phyloP scores from a whole-genome alignment of 2,329 filamentous ascomycete species.

The Fusarium udum region DNA sequence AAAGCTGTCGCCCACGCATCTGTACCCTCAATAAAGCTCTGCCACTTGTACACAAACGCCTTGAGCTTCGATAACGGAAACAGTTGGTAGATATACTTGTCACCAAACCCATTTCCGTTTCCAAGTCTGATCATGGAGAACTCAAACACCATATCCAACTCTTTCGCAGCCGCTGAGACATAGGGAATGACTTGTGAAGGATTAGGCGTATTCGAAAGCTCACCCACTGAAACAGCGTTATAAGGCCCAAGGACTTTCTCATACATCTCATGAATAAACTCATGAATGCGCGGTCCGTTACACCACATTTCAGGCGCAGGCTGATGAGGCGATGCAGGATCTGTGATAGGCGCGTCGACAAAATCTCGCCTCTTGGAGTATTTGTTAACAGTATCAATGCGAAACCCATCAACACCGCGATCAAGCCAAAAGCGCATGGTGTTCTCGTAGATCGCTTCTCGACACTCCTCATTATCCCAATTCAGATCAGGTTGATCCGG shows the following conservation, averaged over 20 bases:
- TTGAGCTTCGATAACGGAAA: conserved; percentile 58
- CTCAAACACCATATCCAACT: conserved; percentile 71
- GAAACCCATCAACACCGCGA: conserved; percentile 71
- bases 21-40: conserved; percentile 58
- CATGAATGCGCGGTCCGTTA: conserved; percentile 70
- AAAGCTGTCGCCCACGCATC: conserved; percentile 69
- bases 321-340: conserved; percentile 50
- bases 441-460: conserved; percentile 71
- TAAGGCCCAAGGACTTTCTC: conserved; percentile 62
- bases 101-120: conserved; percentile 56
- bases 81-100: conserved; percentile 60
- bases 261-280: conserved; percentile 69
- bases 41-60: conserved; percentile 56
- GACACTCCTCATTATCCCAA: conserved; percentile 75
- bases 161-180: conserved; percentile 60
- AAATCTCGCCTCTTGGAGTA: conserved; percentile 69
- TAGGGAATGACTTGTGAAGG: conserved; percentile 63
- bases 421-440: conserved; percentile 80
- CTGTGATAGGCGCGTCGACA: conserved; percentile 60
- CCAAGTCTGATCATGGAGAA: conserved; percentile 67
- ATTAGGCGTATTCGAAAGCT: conserved; percentile 66
- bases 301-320: conserved; percentile 62
- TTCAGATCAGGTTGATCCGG: conserved; percentile 80
- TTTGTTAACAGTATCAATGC: conserved; percentile 75
- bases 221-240: conserved; percentile 69